Evolutionary conservation across 139 green algal genomes (phyloP), one percentile per base, ranked within the genome.

Genomic region (Zygnema cylindricum): DNA sequence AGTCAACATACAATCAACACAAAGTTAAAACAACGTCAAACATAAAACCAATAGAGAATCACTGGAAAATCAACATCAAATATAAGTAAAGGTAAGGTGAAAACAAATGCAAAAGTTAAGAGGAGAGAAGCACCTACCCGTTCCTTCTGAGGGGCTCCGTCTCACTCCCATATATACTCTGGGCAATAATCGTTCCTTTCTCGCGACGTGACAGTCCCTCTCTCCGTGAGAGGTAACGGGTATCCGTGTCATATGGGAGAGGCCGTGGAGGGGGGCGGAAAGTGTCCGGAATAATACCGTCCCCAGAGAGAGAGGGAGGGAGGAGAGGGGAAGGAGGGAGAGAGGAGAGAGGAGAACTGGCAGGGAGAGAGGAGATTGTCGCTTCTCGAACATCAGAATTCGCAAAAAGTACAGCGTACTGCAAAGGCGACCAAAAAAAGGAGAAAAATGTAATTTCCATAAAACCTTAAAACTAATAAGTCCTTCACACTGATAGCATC

Each of bases 291-390:
- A 49, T 39, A 85, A 2, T 55, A 38, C 22, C 32, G 73, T n/a
- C 30, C 30, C 57, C 57, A 77, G 35, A 22, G 33, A 3, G 1
- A 30, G 79, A 42, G 43, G 39, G 1, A 33, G 79, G 73, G 35
- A n/a, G 79, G 40, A 36, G 79, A 30, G n/a, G 35, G 25, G 21
- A 33, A 42, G 43, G 36, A 30, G 79, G 38, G 79, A 84, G 25
- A 35, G 79, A 21, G 7, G 11, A 41, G 32, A 35, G 36, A 21
- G 42, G 40, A 1, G 40, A 77, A 32, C 3, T 39, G 40, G 1
- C 2, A 43, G 79, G 79, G 79, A 86, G 79, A 2, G 79, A 86
- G 79, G 42, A 63, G 73, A 35, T 32, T 3, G 42, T 39, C 40
- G 79, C 7, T 16, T 42, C 36, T 16, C 49, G 49, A 25, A 7